Conservation (phyloP, 1,139 yeast genomes). For the Kodamaea sp. region DNA sequence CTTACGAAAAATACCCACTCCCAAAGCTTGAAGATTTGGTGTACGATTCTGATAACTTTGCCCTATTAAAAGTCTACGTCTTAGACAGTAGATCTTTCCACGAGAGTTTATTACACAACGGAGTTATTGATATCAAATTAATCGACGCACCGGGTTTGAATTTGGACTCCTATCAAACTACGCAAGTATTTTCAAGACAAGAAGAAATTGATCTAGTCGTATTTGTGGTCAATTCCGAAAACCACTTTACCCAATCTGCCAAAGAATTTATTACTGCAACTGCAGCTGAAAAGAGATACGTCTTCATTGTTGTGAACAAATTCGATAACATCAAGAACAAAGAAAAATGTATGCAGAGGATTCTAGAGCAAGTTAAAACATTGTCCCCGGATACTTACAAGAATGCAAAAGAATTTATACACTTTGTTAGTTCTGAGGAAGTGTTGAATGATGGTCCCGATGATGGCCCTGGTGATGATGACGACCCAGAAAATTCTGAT, state of each 20-base stretch:
- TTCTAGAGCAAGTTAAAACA: constrained; percentile 82
- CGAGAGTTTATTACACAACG: constrained; percentile 78
- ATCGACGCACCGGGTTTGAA: constrained; percentile 98
- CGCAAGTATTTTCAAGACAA: constrained; percentile 93
- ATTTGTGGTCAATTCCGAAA: constrained; percentile 94
- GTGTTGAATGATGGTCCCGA: constrained; percentile 33
- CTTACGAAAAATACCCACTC: constrained; percentile 60
- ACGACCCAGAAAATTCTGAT: constrained; percentile 8
- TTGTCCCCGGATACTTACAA: constrained; percentile 91
- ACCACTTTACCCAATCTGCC: constrained; percentile 92
- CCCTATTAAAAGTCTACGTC: constrained; percentile 77
- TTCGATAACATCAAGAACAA: constrained; percentile 85
- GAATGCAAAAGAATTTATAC: constrained; percentile 87
- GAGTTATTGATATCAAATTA: constrained; percentile 86
- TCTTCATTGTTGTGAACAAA: constrained; percentile 91
- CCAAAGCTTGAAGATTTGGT: constrained; percentile 69
- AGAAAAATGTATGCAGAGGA: constrained; percentile 71
- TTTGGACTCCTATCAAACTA: constrained; percentile 90
- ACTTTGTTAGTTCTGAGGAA: constrained; percentile 75
- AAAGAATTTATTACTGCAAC: constrained; percentile 91
- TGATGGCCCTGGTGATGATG: constrained; percentile 36
- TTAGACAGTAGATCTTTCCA: constrained; percentile 71
- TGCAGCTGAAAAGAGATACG: constrained; percentile 86
- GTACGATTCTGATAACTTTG: constrained; percentile 68
- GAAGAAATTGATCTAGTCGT: constrained; percentile 97